These are phyloP conservation scores for Cryptococcus sp. DNA, from an alignment of 1,284 basidiomycete species.

Conservation along the genomic window DNA sequence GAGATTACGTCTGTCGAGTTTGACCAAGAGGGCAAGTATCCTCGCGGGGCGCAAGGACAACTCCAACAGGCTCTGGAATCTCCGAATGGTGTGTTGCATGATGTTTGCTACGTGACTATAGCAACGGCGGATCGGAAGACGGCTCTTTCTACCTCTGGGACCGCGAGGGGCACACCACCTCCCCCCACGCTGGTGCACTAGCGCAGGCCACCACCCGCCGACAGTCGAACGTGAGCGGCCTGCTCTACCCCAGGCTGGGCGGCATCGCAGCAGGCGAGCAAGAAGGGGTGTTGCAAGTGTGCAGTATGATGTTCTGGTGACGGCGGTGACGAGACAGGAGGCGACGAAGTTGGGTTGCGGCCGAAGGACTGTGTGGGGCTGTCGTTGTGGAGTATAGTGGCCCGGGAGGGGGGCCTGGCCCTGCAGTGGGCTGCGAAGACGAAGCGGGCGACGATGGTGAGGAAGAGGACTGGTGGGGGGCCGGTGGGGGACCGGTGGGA, in stretches of 20 bases:
- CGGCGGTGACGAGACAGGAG: slow-evolving; percentile 1
- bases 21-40: slow-evolving; percentile 50
- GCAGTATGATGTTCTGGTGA: slow-evolving; percentile 3
- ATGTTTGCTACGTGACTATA: slow-evolving; percentile 9
- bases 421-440: too few species aligned
- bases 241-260: background rate
- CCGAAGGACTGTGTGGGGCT: too few species aligned
- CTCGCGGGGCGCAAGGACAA: slow-evolving; percentile 54
- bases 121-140: slow-evolving; percentile 52
- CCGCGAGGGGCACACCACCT: slow-evolving; percentile 22
- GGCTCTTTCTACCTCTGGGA: slow-evolving; percentile 46
- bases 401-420: too few species aligned
- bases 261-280: background rate
- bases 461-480: too few species aligned
- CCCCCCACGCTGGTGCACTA: too few species aligned
- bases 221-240: background rate
- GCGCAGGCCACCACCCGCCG: too few species aligned
- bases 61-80: slow-evolving; percentile 50
- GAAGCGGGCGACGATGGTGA: too few species aligned
- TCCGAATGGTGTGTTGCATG: slow-evolving; percentile 46
- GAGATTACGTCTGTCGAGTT: slow-evolving; percentile 54
- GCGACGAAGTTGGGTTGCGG: too few species aligned
- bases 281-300: slow-evolving; percentile 20
- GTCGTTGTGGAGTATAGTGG: too few species aligned
- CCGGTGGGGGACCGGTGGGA: too few species aligned